Evolutionary conservation across 371 early-diverging fungal species (phyloP), one percentile per base, ranked within the genome.

Genomic region (Ordospora colligata): DNA sequence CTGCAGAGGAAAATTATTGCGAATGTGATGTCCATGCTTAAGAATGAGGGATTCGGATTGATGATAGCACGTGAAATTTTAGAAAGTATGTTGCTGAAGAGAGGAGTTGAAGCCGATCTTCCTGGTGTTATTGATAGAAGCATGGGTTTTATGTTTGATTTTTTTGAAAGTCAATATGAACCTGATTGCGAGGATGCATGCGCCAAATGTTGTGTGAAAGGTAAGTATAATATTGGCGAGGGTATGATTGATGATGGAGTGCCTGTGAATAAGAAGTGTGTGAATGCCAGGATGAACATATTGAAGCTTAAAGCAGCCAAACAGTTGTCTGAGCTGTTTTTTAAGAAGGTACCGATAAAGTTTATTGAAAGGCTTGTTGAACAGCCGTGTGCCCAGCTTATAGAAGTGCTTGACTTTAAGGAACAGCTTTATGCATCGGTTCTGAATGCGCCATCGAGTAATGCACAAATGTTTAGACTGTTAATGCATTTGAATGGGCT

Each of bases 71-170:
- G 19, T n/a, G 53, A 53, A 19, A 19, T 52, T 14, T 40, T 69
- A 46, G 51, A 14, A 12, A 51, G 23, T 22, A 69, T 69, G 52
- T 21, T 69, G 44, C 17, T 37, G 11, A 43, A 32, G 12, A 69
- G 53, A 52, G 51, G 43, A 0, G 43, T 21, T 19, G 42, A 49
- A 14, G 51, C 43, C 14, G 53, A 69, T 50, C 53, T 51, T 21
- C 53, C 69, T n/a, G 42, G 14, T 9, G 43, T 69, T 43, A 52
- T 42, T 21, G 53, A 69, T 23, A 53, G 17, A 11, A 49, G 51
- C 37, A 69, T 69, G 22, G n/a, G 51, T 23, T 52, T 52, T 52
- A 52, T 69, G 27, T 52, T 69, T 53, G 42, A 42, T 12, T 69
- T 69, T 43, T 69, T 46, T 45, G 45, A 69, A 14, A 52, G 11